Evolutionary conservation across 2,329 filamentous ascomycete species (phyloP), one percentile per base, ranked within the genome.

Genomic region (Colletotrichum paranaense): DNA sequence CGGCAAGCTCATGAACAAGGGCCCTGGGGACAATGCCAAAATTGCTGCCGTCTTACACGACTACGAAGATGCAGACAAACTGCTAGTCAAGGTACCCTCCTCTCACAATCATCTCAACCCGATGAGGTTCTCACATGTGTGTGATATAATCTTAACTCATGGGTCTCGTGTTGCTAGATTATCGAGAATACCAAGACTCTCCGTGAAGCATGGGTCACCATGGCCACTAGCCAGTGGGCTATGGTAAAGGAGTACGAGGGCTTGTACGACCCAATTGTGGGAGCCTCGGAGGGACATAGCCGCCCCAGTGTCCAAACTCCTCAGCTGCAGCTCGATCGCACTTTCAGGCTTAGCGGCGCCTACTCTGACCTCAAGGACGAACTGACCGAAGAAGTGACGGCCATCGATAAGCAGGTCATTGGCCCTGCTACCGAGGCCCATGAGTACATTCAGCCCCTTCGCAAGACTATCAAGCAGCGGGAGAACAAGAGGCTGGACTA

Each of bases 401-500:
- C 90, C 77, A 93, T 97, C 75, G 93, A 96, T 76, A 83, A 86
- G 11, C 90, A 90, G 76, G 88, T 97, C 75, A 89, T 95, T 66
- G 87, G 87, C 71, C 93, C 94, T 0, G 92, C 92, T 4, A 90
- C 89, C 70, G 89, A 92, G 65, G 93, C 93, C 8, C 92, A 91
- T 78, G 90, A 92, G 65, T 89, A 85, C 67, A 87, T 96, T 73
- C 90, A 92, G 76, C 91, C 93, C 2, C 87, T 97, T 80, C 92
- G 93, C 78, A 97, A 95, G 84, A 92, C 92, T 1, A 94, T 97
- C 79, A 97, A 96, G 84, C 95, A 94, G 82, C 87, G 95, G 59
- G 94, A 97, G 79, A 93, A 95, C 78, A 94, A 92, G 83, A 92
- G 94, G 66, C 81, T 95, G 72, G 95, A 97, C 80, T 97, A 92